phyloP scores from a whole-genome alignment of 169 alveolate species.

The Plasmodium gallinaceum region DNA sequence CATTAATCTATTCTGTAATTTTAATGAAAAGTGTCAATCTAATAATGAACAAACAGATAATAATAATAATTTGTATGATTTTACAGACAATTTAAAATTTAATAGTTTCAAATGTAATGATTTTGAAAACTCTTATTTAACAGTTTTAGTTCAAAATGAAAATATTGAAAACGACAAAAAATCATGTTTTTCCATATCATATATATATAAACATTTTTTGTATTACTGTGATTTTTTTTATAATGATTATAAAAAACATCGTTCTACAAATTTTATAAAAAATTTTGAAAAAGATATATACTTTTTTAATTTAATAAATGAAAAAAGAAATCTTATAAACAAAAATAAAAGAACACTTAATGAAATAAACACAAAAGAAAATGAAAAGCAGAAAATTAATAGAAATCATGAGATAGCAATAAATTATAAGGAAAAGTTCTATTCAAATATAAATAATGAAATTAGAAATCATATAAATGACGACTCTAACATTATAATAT shows the following conservation, averaged over 20 bases:
- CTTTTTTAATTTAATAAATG: not conserved
- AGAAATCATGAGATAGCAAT: not conserved
- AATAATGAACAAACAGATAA: not conserved
- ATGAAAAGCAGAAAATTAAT: not conserved
- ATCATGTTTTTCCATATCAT: slow-evolving; percentile 25
- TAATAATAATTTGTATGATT: not conserved
- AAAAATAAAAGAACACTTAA: slow-evolving; percentile 1
- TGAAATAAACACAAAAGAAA: not conserved
- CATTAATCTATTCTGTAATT: slow-evolving; percentile 52
- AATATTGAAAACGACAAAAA: not conserved
- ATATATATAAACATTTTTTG: slow-evolving; percentile 14
- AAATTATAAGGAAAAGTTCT: too few species aligned
- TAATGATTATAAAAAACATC: not conserved
- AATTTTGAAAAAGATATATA: slow-evolving; percentile 28
- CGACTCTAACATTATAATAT: not conserved
- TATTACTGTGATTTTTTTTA: slow-evolving; percentile 10
- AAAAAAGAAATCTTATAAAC: slow-evolving; percentile 2
- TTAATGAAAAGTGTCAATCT: slow-evolving; percentile 3
- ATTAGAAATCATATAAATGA: not conserved
- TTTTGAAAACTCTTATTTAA: slow-evolving; percentile 27
- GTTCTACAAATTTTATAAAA: not conserved
- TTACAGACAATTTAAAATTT: not conserved
- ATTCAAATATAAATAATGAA: not conserved
- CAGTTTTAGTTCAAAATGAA: slow-evolving; percentile 18
- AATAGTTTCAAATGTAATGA: not conserved